Base-by-base conservation (phyloP, 371 early-diverging fungal species). In the Mortierella sp. region DNA sequence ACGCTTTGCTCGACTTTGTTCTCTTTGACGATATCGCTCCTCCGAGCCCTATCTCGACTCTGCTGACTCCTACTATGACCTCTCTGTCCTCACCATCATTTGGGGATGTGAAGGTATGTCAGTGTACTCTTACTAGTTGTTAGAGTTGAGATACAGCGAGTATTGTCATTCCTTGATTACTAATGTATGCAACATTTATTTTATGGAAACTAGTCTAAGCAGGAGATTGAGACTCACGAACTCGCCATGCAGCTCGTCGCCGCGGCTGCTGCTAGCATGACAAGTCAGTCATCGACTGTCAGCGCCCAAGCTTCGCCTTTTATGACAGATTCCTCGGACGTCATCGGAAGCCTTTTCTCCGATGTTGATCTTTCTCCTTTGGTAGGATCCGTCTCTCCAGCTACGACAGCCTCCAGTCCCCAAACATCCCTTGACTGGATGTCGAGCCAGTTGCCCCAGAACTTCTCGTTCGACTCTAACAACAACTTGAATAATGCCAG, bases 1-100 rank as follows among this genome's bases (percentile, higher is more conserved):
- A 66, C 55, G 75, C 81, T 58, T 72, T 80, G 63, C 81, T 80
- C 75, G 81, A 80, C 52, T 80, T 80, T 80, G 81, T 80, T 72
- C 81, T 80, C 47, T 80, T 75, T 80, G 81, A 80, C 40, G 75
- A 80, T 71, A 70, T 80, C 47, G 72, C 81, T 75, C 63, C 67
- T 22, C 60, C 62, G 22, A 75, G 75, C 81, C 72, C 72, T 75
- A 71, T 80, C 72, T 75, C 75, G 81, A 80, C 75, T 41, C 38
- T 72, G 32, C 50, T 63, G 50, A 71, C 75, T 68, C 75, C 75
- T 50, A 48, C 59, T 61, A 70, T 69, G 53, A 74, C 63, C 45
- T 61, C 75, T n/a, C 16, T 69, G 11, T 61, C 81, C 45, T 74
- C 74, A 48, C 70, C 79, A 47, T 38, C 69, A 22, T 71, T 69